Percentiles rank a stretch among this genome's conserved stretches.
These are phyloP conservation scores for Malus hybrid DNA, from an alignment of 331 rosid species.

Conservation along the genomic window DNA sequence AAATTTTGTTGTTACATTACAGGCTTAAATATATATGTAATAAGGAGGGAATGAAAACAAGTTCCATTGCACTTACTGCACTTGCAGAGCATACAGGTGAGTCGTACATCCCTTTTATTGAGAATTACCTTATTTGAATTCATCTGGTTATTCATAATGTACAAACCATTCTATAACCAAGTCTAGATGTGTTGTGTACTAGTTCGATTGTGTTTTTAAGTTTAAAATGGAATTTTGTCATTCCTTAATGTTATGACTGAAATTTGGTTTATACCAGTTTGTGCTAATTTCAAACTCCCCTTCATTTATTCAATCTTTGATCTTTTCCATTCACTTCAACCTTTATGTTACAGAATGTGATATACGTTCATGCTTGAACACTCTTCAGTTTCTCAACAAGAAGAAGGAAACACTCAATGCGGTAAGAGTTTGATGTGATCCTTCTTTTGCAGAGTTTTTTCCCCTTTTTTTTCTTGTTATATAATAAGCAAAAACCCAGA, in stretches of 20 bases:
- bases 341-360: constrained; percentile 62
- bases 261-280: constrained; percentile 1
- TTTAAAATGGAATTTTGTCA: not conserved
- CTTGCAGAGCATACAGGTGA: constrained; percentile 83
- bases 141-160: not conserved
- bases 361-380: constrained; percentile 95
- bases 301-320: not conserved
- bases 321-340: constrained; percentile 17
- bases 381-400: constrained; percentile 85
- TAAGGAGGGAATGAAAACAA: constrained; percentile 82
- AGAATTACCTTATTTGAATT: not conserved
- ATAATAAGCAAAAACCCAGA: no score
- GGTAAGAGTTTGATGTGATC: constrained; percentile 40
- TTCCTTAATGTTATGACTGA: not conserved
- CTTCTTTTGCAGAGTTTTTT: not conserved
- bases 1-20: constrained; percentile 3
- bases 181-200: not conserved
- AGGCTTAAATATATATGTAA: constrained; percentile 88
- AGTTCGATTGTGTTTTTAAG: not conserved
- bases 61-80: constrained; percentile 69
- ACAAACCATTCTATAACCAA: not conserved
- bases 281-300: not conserved
- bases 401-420: constrained; percentile 71
- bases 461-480: not conserved
- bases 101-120: constrained; percentile 3